Evolutionary conservation across 1,139 yeast species (phyloP), one percentile per base, ranked within the genome.

Genomic region (Debaryomyces coudertii): DNA sequence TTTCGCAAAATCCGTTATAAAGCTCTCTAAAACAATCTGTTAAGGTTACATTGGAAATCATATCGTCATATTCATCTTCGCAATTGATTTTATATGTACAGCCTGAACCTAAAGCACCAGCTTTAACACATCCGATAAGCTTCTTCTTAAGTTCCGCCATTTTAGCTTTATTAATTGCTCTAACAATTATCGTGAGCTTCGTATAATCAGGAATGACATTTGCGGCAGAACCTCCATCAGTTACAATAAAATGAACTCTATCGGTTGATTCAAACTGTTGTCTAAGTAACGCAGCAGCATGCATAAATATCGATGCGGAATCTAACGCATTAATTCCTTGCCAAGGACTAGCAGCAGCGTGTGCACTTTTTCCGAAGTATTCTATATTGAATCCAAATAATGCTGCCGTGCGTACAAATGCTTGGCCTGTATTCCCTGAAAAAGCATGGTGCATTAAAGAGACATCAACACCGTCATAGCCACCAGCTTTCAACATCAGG

Each of bases 391-490:
- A 37, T 29, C 42, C 44, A 3, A 48, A 27, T 42, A 50, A 48
- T 8, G 57, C 57, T 29, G 54, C 41, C 4, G 55, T 49, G 30
- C 48, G 53, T 39, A 47, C 43, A 4, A 28, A 30, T 4, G 31
- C 42, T 35, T 50, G 49, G 11, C 49, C 49, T 7, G 18, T 12
- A 11, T 23, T 16, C 12, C 30, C 38, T 1, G 23, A 16, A 16
- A 22, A 11, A 8, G 58, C 57, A 42, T 59, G 63, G 8, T 51
- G 54, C 62, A 59, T 59, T 18, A 60, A 34, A 0, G 63, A 58
- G n/a, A 49, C 52, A 49, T 52, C 57, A 15, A 48, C 56, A 16
- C 40, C 46, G 7, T 58, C 46, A 44, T 53, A 60, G 1, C 60
- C 62, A n/a, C 63, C 63, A 16, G 56, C 56, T 5, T 55, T 48